Base-by-base conservation (phyloP, 139 green algal genomes). In the Chlorella sp. region DNA sequence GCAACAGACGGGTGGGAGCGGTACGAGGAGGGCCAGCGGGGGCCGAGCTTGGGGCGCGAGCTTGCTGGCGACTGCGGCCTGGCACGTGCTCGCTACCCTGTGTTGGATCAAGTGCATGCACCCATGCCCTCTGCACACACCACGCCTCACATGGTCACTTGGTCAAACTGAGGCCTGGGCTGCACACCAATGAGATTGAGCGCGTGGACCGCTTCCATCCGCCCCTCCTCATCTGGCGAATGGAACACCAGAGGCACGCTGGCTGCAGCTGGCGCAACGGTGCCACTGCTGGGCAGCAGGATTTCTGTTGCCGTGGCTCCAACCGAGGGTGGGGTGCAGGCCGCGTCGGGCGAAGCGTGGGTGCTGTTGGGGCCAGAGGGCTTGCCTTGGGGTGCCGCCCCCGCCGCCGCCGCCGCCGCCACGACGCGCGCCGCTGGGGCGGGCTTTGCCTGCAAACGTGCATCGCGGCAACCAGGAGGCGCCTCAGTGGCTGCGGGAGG, bases 111-210 rank as follows among this genome's bases (percentile, higher is more conserved):
- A 57, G 7, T 57, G 48, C 48, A 57, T 16, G 64, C 11, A 71
- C 64, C 64, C 24, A 9, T 28, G 64, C 64, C 22, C 64, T 2
- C 64, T 19, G 34, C 15, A 81, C 34, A 11, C 36, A 48, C 75
- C n/a, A 22, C 34, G 19, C 7, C 37, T 81, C 3, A 81, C n/a
- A 34, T 66, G 12, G 88, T 91, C 61, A 91, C 82, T 19, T 18
- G 1, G 60, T 91, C 88, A 32, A 91, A 88, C 61, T 83, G 36
- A 4, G 64, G 79, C 88, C 76, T 39, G 36, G 83, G 83, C 37
- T 71, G 5, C 12, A 71, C 28, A 66, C 83, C 83, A 18, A 87
- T 79, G 0, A 87, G 36, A 9, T 87, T 37, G 19, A 88, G 68
- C 12, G 84, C 66, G 21, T 57, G 84, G 66, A 88, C 39, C 0